Base-by-base conservation (phyloP, 148 eudicot species). In the Rhododendron williamsianum region DNA sequence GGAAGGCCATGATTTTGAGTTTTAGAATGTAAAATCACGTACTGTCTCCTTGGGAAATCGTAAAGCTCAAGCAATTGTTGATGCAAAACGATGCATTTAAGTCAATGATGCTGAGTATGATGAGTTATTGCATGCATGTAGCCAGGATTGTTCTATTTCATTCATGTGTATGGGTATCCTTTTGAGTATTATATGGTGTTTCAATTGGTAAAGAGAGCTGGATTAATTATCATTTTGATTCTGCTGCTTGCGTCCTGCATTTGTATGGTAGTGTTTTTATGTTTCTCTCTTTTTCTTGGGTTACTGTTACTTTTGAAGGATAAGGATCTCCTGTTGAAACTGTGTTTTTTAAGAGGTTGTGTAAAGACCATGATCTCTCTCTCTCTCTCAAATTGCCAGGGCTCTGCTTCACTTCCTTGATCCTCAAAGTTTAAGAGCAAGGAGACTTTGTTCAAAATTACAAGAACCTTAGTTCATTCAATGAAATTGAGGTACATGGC, bases 391-490 rank as follows among this genome's bases (percentile, higher is more conserved):
- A 6, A 45, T 38, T 89, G 83, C 16, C 89, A 97, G 99, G 99
- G 99, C 99, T 83, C 86, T 97, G 87, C 99, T 97, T 91, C 99
- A 97, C 90, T 97, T 97, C 87, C 93, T 97, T 87, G 98, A 97
- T 92, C 92, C 94, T 82, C 91, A 91, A 97, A 97, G 91, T 97
- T 97, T 88, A 87, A 90, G 86, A 95, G 90, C 84, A 97, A 92
- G 92, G 99, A 97, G 95, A 90, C 23, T 97, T 97, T 93, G 95
- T 97, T 63, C 98, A 95, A 80, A 97, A 92, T 87, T 97, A 95
- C 90, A 97, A 97, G 90, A 97, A 97, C 88, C 94, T 97, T 81
- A 95, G 99, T 91, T 94, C 98, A 8, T 97, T 97, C 86, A 93
- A 95, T 88, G 99, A 97, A 87, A 92, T 69, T 38, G 99, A 97